Base-by-base conservation (phyloP, 1,139 yeast genomes). In the Hansenula sp. region DNA sequence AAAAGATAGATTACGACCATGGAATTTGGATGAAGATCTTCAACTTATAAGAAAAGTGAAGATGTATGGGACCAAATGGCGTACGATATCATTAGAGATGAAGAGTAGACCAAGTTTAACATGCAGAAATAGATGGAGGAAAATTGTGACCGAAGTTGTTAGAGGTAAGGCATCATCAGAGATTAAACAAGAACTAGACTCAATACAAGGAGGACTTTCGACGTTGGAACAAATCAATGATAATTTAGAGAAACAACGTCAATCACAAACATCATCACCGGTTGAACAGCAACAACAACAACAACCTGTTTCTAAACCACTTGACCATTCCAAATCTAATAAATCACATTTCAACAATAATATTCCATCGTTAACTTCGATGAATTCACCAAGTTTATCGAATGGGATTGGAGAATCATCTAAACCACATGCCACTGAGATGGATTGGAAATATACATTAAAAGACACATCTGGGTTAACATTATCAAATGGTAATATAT, bases 81-180 rank as follows among this genome's bases (percentile, higher is more conserved):
- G 95, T 54, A 80, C 85, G 1, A 85, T 91, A 4, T 80, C 96
- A 2, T 61, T 68, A 40, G 82, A 78, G 41, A 79, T 91, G 72
- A 75, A 77, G 36, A 86, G 93, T 40, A 70, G 98, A 45, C 96
- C 97, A 2, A 84, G 95, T 47, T 72, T 91, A 45, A 89, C 96
- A 0, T 90, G 97, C 60, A 71, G 98, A 49, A 91, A 91, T 63
- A 72, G 96, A 47, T 91, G 96, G 96, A 74, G 97, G 53, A 88
- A 87, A 58, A 76, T 91, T 38, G 84, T 86, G 39, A 82, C 94
- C 0, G 82, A 81, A 52, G 85, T 84, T 10, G 89, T 82, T 1
- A 66, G 87, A 52, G 84, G 83, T 5, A 73, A 55, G 40, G 54
- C 57, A 1, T 16, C 38, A n/a, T 38, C 45, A n/a, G 63, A 57